Evolutionary conservation across 208 protist species (phyloP).

Genomic region (Acanthamoeba culbertsoni): DNA sequence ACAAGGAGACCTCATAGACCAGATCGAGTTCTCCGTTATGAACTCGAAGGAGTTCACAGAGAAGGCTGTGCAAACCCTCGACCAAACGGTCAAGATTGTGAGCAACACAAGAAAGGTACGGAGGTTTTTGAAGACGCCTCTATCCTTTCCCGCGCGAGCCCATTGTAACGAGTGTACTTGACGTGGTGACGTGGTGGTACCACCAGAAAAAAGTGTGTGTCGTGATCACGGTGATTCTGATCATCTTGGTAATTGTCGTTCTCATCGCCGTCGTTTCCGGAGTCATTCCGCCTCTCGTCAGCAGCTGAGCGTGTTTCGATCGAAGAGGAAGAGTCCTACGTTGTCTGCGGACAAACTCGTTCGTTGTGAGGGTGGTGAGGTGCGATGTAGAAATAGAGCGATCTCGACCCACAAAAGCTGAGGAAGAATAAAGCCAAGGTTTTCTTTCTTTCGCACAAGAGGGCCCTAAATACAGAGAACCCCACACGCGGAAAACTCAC

Average conservation of each 20-base stretch:
- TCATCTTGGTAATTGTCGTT: neutral
- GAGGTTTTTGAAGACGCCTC: neutral
- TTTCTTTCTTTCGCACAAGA: too few species aligned
- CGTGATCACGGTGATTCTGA: constrained; percentile 35
- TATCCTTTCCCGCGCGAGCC: neutral
- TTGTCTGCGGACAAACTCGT: too few species aligned
- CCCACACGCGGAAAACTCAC: neutral
- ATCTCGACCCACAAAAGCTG: too few species aligned
- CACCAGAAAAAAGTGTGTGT: constrained; percentile 43
- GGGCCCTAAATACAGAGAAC: too few species aligned
- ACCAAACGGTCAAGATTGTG: constrained; percentile 8
- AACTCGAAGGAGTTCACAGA: constrained; percentile 39
- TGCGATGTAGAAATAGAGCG: too few species aligned
- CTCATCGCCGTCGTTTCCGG: constrained; percentile 11
- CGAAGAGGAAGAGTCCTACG: too few species aligned
- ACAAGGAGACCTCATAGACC: constrained; percentile 35
- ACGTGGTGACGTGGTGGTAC: neutral
- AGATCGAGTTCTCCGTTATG: constrained; percentile 26
- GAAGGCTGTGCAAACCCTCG: neutral
- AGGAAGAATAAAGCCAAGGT: too few species aligned
- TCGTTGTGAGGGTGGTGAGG: too few species aligned
- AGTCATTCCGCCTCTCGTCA: constrained; percentile 6
- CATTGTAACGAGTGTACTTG: neutral
- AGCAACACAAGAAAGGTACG: constrained; percentile 20
- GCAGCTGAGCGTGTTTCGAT: too few species aligned